Percentiles rank a stretch among this genome's conserved stretches.
Evolutionary conservation across 208 protist species (phyloP).

Genomic region (Blastocrithidia nonstop): DNA sequence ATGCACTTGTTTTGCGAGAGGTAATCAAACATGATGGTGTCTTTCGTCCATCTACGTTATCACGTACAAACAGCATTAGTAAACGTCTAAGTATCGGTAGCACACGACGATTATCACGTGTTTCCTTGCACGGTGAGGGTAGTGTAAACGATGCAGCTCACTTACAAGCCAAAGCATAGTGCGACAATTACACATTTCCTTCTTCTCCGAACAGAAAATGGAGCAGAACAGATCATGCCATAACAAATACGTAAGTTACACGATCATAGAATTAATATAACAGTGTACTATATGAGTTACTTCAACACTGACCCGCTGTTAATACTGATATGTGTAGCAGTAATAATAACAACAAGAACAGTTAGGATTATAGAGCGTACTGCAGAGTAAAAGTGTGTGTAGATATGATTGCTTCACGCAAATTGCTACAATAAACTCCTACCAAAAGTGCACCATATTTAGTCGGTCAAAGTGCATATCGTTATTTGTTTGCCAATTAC

Average conservation of each 20-base stretch:
- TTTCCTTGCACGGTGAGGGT: too few relatives aligned
- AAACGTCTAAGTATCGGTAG: background rate
- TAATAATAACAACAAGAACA: too few relatives aligned
- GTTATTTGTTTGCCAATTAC: conserved; percentile 8
- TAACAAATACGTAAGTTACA: too few relatives aligned
- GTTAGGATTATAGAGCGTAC: background rate
- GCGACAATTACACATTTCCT: too few relatives aligned
- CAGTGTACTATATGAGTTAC: background rate
- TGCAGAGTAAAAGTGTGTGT: conserved; percentile 7
- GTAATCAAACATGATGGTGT: background rate
- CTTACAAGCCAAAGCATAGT: too few relatives aligned
- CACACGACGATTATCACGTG: too few relatives aligned
- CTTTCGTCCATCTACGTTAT: too few relatives aligned
- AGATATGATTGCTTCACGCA: conserved; percentile 69
- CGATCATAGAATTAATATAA: background rate
- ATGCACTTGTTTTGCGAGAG: background rate
- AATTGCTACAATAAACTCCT: conserved; percentile 30
- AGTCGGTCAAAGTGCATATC: conserved; percentile 31
- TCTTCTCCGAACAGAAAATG: too few relatives aligned
- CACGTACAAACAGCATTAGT: background rate
- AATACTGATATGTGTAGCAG: background rate
- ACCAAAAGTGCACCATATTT: conserved; percentile 34
- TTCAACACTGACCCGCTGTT: background rate
- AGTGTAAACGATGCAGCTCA: too few relatives aligned
- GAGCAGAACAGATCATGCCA: too few relatives aligned